A percentile compares a stretch with the other conserved stretches of the same genome.
Conservation (phyloP, 257 asterid species). For the Paraleonurus japonicus region DNA sequence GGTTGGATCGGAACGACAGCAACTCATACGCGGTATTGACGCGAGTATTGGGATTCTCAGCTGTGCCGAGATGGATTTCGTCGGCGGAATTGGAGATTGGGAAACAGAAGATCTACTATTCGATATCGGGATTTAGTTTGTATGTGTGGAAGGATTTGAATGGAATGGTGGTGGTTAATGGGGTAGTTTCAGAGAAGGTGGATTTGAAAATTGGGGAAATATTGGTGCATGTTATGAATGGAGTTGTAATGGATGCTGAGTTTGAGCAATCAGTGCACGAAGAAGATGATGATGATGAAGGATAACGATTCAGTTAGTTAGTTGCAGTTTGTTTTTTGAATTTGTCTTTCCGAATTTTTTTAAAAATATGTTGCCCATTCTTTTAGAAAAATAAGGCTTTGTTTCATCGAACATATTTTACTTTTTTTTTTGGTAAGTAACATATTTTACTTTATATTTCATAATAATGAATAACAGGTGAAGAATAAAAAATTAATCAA, state of each 20-base stretch:
- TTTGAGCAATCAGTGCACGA: slow-evolving; percentile 48
- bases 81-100: slow-evolving; percentile 40
- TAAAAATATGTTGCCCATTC: too few species aligned
- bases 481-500: too few species aligned
- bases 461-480: too few species aligned
- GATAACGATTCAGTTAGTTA: neutral
- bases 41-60: slow-evolving; percentile 65
- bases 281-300: slow-evolving; percentile 17
- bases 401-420: too few species aligned
- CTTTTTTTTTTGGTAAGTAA: too few species aligned
- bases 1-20: slow-evolving; percentile 47
- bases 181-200: slow-evolving; percentile 44
- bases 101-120: slow-evolving; percentile 48
- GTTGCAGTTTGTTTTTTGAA: too few species aligned
- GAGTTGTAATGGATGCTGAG: slow-evolving; percentile 62
- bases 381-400: too few species aligned
- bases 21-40: slow-evolving; percentile 61
- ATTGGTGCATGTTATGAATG: slow-evolving; percentile 51
- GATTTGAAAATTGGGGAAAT: slow-evolving; percentile 42
- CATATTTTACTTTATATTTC: too few species aligned
- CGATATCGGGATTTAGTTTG: slow-evolving; percentile 59
- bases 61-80: slow-evolving; percentile 58
- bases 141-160: slow-evolving; percentile 45
- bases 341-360: too few species aligned
- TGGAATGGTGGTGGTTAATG: slow-evolving; percentile 52